A percentile compares a stretch with the other conserved stretches of the same genome.
These are phyloP conservation scores for Anaeramoeba flamelloides DNA, from an alignment of 78 protist species.

Conservation along the genomic window DNA sequence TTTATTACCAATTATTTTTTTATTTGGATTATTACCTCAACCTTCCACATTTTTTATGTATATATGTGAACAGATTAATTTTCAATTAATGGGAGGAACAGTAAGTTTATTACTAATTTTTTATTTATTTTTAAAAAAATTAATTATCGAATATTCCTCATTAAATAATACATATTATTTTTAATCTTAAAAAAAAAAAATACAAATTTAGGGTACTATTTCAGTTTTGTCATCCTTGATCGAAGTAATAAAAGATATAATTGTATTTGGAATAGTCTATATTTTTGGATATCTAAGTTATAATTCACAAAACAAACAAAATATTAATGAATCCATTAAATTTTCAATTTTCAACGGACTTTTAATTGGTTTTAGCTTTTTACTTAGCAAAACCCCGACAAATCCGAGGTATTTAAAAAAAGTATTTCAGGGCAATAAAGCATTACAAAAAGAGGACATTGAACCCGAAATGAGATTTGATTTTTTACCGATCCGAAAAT, in stretches of 20 bases:
- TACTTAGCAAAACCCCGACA: background rate
- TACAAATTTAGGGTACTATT: too few relatives aligned
- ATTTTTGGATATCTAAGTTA: background rate
- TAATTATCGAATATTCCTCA: too few relatives aligned
- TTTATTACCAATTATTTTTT: background rate
- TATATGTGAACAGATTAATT: background rate
- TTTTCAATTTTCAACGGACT: background rate
- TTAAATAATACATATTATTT: too few relatives aligned
- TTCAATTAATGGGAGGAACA: slow-evolving; percentile 2
- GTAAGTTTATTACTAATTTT: too few relatives aligned
- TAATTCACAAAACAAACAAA: background rate
- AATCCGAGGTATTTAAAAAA: background rate
- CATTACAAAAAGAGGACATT: background rate
- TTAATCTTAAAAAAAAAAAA: too few relatives aligned
- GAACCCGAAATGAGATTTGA: background rate
- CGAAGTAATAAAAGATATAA: background rate
- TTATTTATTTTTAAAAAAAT: too few relatives aligned
- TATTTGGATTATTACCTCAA: background rate
- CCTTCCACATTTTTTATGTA: background rate
- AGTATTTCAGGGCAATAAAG: background rate
- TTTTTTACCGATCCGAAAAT: background rate
- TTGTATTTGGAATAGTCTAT: background rate
- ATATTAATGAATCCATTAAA: background rate
- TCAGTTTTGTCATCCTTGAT: too few relatives aligned
- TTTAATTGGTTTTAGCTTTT: background rate